A percentile compares a stretch with the other conserved stretches of the same genome.
These are phyloP conservation scores for Chamaenerion angustifolium DNA, from an alignment of 345 rosid genomes.

Conservation along the genomic window DNA sequence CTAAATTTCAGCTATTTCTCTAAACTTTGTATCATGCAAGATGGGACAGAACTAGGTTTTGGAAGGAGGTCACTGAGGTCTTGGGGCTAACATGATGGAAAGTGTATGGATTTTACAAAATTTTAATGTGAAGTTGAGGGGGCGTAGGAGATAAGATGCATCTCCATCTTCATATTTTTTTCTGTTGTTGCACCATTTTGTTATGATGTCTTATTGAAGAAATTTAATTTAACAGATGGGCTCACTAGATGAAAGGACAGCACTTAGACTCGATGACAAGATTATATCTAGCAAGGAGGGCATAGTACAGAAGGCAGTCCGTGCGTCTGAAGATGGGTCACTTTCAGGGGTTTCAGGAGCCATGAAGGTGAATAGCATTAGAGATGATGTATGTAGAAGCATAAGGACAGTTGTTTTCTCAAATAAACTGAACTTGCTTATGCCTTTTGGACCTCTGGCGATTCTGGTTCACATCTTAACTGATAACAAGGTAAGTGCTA, in stretches of 20 bases:
- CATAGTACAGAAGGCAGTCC: constrained; percentile 16
- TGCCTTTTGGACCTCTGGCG: constrained; percentile 84
- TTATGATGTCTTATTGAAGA: constrained; percentile 2
- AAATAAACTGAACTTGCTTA: constrained; percentile 64
- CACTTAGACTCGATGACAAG: constrained; percentile 18
- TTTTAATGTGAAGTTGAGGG: too few relatives aligned
- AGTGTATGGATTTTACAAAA: too few relatives aligned
- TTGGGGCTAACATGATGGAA: background rate
- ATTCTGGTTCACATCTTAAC: constrained; percentile 41
- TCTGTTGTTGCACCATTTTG: background rate
- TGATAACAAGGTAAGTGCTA: constrained; percentile 44
- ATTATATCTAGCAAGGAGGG: constrained; percentile 14
- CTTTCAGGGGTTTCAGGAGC: constrained; percentile 12
- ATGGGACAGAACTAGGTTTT: too few relatives aligned
- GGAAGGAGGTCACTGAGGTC: too few relatives aligned
- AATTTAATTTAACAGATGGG: constrained; percentile 36
- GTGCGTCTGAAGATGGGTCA: constrained; percentile 18
- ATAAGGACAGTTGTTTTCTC: constrained; percentile 54
- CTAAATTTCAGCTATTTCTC: background rate
- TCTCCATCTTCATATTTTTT: background rate
- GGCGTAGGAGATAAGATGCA: too few relatives aligned
- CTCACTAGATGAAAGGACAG: constrained; percentile 18
- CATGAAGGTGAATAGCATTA: constrained; percentile 11
- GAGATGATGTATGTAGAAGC: constrained; percentile 20
- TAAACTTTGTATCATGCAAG: background rate